These are phyloP conservation scores for Butyriboletus loyo DNA, from an alignment of 768 basidiomycete genomes.

Conservation along the genomic window DNA sequence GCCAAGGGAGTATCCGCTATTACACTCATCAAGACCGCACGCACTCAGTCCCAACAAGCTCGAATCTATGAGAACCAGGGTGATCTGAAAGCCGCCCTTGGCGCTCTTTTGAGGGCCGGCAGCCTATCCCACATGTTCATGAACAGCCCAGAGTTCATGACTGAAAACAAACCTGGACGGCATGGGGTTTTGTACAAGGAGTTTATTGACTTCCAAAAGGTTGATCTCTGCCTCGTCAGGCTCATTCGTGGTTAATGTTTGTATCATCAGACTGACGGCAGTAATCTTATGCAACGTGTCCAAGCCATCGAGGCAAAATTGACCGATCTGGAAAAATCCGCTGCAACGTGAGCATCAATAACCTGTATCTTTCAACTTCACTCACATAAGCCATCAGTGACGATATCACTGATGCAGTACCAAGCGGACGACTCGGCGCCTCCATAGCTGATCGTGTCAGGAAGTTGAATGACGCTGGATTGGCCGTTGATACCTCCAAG, in stretches of 20 bases:
- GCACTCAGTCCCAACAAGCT: slow-evolving; percentile 52
- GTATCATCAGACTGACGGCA: slow-evolving; percentile 36
- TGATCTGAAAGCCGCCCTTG: slow-evolving; percentile 60
- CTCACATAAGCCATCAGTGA: slow-evolving; percentile 17
- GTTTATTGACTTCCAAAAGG: slow-evolving; percentile 62
- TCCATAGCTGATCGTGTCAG: slow-evolving; percentile 81
- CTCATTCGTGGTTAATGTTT: slow-evolving; percentile 9
- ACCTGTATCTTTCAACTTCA: background rate
- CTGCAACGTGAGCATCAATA: slow-evolving; percentile 26
- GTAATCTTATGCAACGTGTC: slow-evolving; percentile 38
- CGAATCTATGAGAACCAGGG: slow-evolving; percentile 52
- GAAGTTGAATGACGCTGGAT: slow-evolving; percentile 68
- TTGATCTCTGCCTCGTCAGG: slow-evolving; percentile 33
- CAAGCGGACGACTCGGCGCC: slow-evolving; percentile 49
- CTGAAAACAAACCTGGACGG: slow-evolving; percentile 47
- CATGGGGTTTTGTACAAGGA: slow-evolving; percentile 60
- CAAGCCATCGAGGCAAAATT: slow-evolving; percentile 46
- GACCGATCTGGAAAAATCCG: slow-evolving; percentile 42
- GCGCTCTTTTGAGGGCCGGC: slow-evolving; percentile 59
- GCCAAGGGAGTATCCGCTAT: slow-evolving; percentile 59
- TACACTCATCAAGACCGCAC: slow-evolving; percentile 61
- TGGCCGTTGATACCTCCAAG: slow-evolving; percentile 57
- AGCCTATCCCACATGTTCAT: slow-evolving; percentile 56
- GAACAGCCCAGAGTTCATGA: slow-evolving; percentile 54
- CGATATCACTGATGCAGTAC: slow-evolving; percentile 26